Percentiles rank a stretch among this genome's conserved stretches.
Evolutionary conservation across 2,329 filamentous ascomycete species (phyloP).

Genomic region (Ceratocystis cubensis): DNA sequence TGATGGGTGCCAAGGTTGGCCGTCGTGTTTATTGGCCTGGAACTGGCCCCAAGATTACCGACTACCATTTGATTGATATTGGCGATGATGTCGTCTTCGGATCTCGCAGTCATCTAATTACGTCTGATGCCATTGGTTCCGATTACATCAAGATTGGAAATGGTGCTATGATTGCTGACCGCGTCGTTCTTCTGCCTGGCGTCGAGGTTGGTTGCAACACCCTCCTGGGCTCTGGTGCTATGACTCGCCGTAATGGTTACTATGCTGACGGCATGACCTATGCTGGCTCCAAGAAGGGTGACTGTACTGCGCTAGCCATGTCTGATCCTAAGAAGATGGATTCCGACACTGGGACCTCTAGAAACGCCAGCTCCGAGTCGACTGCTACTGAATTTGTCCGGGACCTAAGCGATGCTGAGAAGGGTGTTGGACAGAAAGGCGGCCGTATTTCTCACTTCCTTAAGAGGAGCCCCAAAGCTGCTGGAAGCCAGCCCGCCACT

Average conservation of each 20-base stretch:
- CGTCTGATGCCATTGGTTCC: conserved; percentile 39
- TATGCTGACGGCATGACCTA: conserved; percentile 38
- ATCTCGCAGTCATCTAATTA: conserved; percentile 41
- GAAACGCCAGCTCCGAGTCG: conserved; percentile 10
- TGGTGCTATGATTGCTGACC: conserved; percentile 44
- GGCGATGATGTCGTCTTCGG: conserved; percentile 49
- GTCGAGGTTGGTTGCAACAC: conserved; percentile 37
- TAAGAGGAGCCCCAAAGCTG: conserved; percentile 11
- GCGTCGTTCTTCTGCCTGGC: conserved; percentile 41
- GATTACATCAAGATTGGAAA: conserved; percentile 36
- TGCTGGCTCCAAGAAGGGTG: conserved; percentile 40
- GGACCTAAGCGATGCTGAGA: conserved; percentile 11
- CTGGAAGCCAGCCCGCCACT: conserved; percentile 22
- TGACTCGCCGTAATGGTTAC: conserved; percentile 34
- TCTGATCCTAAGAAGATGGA: conserved; percentile 3
- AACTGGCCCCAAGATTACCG: conserved; percentile 40
- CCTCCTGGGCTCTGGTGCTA: conserved; percentile 42
- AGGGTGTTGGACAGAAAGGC: neutral
- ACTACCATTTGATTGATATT: conserved; percentile 43
- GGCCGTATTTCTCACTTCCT: neutral
- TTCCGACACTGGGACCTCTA: neutral
- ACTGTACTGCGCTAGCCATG: conserved; percentile 33
- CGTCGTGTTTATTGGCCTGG: conserved; percentile 46
- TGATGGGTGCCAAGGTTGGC: conserved; percentile 41
- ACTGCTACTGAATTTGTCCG: conserved; percentile 7